Conservation (phyloP, 192 early-diverging fungal species). For the Mortierella claussenii region DNA sequence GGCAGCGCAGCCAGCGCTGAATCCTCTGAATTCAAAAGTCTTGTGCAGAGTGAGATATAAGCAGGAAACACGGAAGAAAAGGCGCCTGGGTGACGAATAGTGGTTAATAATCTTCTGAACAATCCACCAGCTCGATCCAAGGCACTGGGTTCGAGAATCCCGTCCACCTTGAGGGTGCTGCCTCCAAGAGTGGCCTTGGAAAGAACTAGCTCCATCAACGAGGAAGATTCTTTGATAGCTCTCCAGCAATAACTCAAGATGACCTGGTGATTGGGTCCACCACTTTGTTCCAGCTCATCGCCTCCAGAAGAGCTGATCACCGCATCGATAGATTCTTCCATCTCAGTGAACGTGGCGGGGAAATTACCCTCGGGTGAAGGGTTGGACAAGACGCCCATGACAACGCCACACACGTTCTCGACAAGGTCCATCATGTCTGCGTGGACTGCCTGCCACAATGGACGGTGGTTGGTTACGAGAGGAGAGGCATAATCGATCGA, state of each 20-base stretch:
- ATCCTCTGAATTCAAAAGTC: conserved; percentile 69
- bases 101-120: conserved; percentile 67
- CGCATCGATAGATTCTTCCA: conserved; percentile 67
- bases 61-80: conserved; percentile 89
- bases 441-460: conserved; percentile 64
- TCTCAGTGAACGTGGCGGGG: conserved; percentile 80
- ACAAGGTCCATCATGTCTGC: conserved; percentile 58
- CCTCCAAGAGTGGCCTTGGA: conserved; percentile 40
- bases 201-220: conserved; percentile 42
- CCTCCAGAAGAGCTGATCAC: conserved; percentile 54
- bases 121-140: conserved; percentile 59
- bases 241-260: conserved; percentile 94
- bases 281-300: conserved; percentile 53
- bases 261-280: conserved; percentile 81
- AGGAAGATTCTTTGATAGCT: conserved; percentile 88
- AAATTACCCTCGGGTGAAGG: conserved; percentile 92
- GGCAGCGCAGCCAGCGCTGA: conserved; percentile 65
- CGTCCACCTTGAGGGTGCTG: conserved; percentile 31
- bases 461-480: conserved; percentile 53
- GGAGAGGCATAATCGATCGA: conserved; percentile 67
- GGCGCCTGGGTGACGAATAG: conserved; percentile 91
- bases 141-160: conserved; percentile 17
- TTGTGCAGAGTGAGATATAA: conserved; percentile 77
- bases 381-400: conserved; percentile 77
- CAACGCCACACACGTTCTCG: conserved; percentile 64